Base-by-base conservation (phyloP, 2,329 filamentous ascomycete species). In the Claviceps spartinae region DNA sequence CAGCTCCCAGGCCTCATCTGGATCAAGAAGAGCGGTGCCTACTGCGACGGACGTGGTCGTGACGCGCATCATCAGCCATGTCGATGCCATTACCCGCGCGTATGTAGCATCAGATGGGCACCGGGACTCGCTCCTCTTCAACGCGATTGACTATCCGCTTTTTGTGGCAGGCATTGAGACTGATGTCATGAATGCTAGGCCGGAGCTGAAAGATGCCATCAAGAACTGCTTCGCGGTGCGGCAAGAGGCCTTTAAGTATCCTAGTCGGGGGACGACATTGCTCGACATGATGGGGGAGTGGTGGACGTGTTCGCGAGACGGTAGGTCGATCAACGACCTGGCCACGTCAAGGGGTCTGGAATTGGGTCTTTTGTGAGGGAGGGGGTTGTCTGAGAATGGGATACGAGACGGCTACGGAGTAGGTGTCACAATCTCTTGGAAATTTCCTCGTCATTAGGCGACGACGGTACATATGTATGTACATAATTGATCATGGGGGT, bases 91-190 rank as follows among this genome's bases (percentile, higher is more conserved):
- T 9, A 30, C 22, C 9, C 42, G 42, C 36, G 49, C 49, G 20
- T 50, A 46, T 36, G 8, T 46, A 14, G 34, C 34, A 14, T 22
- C 49, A 11, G 49, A 40, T 20, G 18, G 30, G 5, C 20, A 14
- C 20, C 20, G n/a, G 9, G 42, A 50, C 42, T 50, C 49, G 14
- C 48, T 50, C 13, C n/a, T 50, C 20, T 50, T 50, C 42, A 50
- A 50, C 22, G 41, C 49, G 16, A 50, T 50, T 36, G 49, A 50
- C 41, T 50, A 50, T 40, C 49, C 49, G 16, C 42, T 50, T 11
- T 46, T 50, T 5, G 30, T 46, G 34, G 49, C 49, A 3, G 49
- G 49, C 16, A 46, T 50, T 14, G 41, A 50, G 16, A 30, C 42
- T 13, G 49, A 46, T 11, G 42, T 50, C 7, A 50, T 50, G 49